Conservation (phyloP, 495 filamentous ascomycete species). For the Aspergillus taichungensis region DNA sequence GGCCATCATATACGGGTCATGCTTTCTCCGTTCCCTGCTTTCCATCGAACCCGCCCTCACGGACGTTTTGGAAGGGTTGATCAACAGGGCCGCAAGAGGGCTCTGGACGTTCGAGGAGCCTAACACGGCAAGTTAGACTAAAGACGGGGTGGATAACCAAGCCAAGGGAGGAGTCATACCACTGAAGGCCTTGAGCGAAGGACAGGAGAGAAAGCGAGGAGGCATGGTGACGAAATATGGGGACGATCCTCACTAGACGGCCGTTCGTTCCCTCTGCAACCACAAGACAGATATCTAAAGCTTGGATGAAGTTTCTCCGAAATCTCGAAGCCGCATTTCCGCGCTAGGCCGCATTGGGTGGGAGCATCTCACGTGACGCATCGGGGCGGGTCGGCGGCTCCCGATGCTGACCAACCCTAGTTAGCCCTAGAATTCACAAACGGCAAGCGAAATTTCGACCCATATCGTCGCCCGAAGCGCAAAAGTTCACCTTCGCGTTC, state of each 20-base stretch:
- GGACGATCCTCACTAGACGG: neutral
- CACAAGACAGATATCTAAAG: conserved; percentile 1
- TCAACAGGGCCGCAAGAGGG: conserved; percentile 19
- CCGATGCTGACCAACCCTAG: conserved; percentile 18
- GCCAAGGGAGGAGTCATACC: conserved; percentile 33
- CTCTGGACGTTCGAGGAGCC: conserved; percentile 26
- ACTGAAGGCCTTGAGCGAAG: conserved; percentile 53
- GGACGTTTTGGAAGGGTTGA: conserved; percentile 24
- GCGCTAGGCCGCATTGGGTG: conserved; percentile 21
- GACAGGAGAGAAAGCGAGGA: conserved; percentile 57
- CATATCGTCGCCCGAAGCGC: conserved; percentile 17
- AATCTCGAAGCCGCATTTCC: conserved; percentile 19
- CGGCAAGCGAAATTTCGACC: conserved; percentile 34
- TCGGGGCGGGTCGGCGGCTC: conserved; percentile 4
- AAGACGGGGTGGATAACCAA: no score
- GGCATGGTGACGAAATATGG: conserved; percentile 47
- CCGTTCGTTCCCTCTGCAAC: neutral
- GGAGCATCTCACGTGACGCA: conserved; percentile 5
- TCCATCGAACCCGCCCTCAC: conserved; percentile 33
- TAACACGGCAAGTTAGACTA: conserved; percentile 5
- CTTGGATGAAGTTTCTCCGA: conserved; percentile 18
- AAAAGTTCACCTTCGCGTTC: conserved; percentile 28
- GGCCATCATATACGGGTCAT: conserved; percentile 41
- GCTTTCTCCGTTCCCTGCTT: conserved; percentile 24
- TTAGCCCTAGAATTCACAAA: conserved; percentile 33